Percentiles rank a stretch among this genome's conserved stretches.
phyloP scores from a whole-genome alignment of 2,329 filamentous ascomycete species.

The Sphaerostilbella broomeana region DNA sequence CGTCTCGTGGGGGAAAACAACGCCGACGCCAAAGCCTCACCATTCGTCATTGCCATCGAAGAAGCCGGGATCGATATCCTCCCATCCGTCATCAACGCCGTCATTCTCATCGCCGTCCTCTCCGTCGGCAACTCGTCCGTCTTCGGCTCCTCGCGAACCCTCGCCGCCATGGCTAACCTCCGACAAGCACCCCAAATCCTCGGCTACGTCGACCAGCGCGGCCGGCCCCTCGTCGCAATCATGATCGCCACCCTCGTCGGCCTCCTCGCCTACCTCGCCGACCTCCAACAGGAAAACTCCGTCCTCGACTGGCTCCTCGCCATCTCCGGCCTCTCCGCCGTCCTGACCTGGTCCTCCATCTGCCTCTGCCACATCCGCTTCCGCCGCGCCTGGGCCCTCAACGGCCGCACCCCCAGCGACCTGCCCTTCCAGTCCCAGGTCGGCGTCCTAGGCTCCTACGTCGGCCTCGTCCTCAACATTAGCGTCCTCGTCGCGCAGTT shows the following conservation, averaged over 20 bases:
- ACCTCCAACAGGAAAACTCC: conserved; percentile 47
- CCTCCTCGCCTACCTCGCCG: conserved; percentile 68
- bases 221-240: conserved; percentile 72
- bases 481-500: conserved; percentile 78
- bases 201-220: conserved; percentile 74
- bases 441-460: conserved; percentile 71
- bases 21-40: conserved; percentile 67
- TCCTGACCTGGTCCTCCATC: conserved; percentile 78
- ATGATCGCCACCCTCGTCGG: conserved; percentile 59
- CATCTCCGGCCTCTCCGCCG: conserved; percentile 61
- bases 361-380: conserved; percentile 91
- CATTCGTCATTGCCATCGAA: conserved; percentile 87
- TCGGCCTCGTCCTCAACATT: conserved; percentile 69
- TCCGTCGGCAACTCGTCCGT: conserved; percentile 89
- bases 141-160: conserved; percentile 83
- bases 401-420: conserved; percentile 65
- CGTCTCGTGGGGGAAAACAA: conserved; percentile 54
- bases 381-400: conserved; percentile 66
- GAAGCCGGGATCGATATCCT: conserved; percentile 75
- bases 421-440: conserved; percentile 76
- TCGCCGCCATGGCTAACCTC: conserved; percentile 84
- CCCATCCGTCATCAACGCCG: conserved; percentile 83
- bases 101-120: conserved; percentile 83
- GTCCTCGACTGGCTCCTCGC: conserved; percentile 73
- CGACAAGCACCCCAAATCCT: conserved; percentile 71